phyloP scores from a whole-genome alignment of 257 asterid genomes.

The Gentiana straminea region DNA sequence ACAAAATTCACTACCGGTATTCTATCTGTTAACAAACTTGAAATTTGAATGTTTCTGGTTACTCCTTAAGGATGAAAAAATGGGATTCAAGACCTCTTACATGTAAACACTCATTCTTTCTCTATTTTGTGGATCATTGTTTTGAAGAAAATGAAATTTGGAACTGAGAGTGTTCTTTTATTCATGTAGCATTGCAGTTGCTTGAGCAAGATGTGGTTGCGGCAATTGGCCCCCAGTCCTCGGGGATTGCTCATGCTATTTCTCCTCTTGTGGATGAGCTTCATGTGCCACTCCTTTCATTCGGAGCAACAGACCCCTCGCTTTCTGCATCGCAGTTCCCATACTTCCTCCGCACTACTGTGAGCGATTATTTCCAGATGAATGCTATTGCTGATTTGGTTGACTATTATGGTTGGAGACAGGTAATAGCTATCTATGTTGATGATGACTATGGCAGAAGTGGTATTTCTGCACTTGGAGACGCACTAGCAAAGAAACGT shows the following conservation, averaged over 20 bases:
- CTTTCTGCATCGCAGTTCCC: constrained; percentile 68
- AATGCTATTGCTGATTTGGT: constrained; percentile 58
- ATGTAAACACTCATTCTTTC: too few species aligned
- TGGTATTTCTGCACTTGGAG: constrained; percentile 52
- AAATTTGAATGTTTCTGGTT: too few species aligned
- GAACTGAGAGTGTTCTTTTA: too few species aligned
- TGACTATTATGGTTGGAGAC: constrained; percentile 47
- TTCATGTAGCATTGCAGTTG: constrained; percentile 43
- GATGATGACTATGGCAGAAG: constrained; percentile 14
- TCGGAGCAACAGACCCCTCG: constrained; percentile 71
- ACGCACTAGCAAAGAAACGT: constrained; percentile 47
- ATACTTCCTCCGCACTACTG: constrained; percentile 54
- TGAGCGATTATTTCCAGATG: constrained; percentile 66
- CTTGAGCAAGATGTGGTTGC: constrained; percentile 38
- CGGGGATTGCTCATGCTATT: constrained; percentile 28
- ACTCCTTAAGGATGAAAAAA: too few species aligned
- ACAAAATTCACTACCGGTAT: too few species aligned
- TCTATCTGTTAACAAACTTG: too few species aligned
- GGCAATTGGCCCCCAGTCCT: too few species aligned
- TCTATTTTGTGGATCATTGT: too few species aligned
- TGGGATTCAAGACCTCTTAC: too few species aligned
- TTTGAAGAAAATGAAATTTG: too few species aligned
- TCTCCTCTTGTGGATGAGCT: constrained; percentile 54
- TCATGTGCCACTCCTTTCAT: constrained; percentile 57
- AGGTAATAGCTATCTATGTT: constrained; percentile 51